Evolutionary conservation across 495 filamentous ascomycete genomes (phyloP).

Genomic region (Chlorociboria aeruginascens): DNA sequence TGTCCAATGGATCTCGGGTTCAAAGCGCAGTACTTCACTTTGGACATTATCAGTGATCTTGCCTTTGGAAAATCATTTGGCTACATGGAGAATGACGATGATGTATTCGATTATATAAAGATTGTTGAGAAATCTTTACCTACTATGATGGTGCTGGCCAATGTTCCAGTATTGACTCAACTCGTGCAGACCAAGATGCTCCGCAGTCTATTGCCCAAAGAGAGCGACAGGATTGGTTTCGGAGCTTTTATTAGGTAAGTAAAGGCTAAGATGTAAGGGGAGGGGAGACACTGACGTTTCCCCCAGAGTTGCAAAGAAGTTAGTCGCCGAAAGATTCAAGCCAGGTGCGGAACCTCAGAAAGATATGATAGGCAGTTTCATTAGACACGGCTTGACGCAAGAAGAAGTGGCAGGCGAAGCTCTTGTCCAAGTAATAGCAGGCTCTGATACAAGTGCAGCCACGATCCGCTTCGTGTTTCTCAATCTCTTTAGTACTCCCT

Average conservation of each 20-base stretch:
- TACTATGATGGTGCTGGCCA: neutral
- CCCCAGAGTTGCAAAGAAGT: no score
- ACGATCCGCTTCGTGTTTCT: neutral
- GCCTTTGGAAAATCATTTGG: conserved; percentile 41
- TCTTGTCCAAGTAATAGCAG: neutral
- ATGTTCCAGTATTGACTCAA: neutral
- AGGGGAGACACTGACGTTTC: no score
- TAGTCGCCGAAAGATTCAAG: no score
- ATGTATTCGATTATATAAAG: conserved; percentile 33
- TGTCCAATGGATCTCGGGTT: conserved; percentile 31
- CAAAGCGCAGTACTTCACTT: conserved; percentile 34
- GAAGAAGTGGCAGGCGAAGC: neutral
- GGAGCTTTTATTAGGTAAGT: conserved; percentile 3
- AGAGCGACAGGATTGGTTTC: conserved; percentile 1
- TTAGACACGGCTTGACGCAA: neutral
- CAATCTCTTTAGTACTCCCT: neutral
- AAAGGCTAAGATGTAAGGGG: no score
- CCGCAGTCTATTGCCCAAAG: conserved; percentile 2
- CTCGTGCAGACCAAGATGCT: neutral
- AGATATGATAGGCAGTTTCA: neutral
- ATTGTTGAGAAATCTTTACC: conserved; percentile 4
- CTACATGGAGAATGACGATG: conserved; percentile 30
- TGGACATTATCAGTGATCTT: conserved; percentile 35
- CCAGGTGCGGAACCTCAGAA: no score
- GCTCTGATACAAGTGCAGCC: neutral